Percentiles rank a stretch among this genome's conserved stretches.
Evolutionary conservation across 331 rosid species (phyloP).

Genomic region (Telfairia occidentalis): DNA sequence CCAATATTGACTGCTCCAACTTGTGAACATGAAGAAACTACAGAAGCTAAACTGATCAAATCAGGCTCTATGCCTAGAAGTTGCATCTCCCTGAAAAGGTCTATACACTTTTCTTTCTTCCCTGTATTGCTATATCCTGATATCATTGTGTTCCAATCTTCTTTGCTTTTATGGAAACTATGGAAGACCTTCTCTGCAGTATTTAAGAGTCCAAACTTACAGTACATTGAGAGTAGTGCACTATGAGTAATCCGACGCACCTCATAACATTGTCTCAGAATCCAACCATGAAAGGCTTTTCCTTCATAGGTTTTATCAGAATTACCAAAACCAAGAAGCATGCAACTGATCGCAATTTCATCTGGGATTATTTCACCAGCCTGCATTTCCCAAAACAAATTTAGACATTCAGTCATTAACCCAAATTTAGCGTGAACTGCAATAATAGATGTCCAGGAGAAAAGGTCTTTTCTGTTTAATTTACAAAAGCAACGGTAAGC

Average conservation of each 20-base stretch:
- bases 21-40: conserved; percentile 45
- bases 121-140: conserved; percentile 40
- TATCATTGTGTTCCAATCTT: conserved; percentile 51
- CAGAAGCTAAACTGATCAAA: conserved; percentile 31
- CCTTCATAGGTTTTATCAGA: conserved; percentile 26
- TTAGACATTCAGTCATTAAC: conserved; percentile 35
- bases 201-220: conserved; percentile 48
- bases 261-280: conserved; percentile 28
- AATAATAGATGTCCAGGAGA: conserved; percentile 59
- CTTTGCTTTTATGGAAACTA: conserved; percentile 14
- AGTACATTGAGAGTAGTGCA: conserved; percentile 53
- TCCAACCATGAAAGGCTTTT: conserved; percentile 57
- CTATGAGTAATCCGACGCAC: conserved; percentile 23
- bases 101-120: conserved; percentile 26
- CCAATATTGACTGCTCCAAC: conserved; percentile 35
- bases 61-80: conserved; percentile 29
- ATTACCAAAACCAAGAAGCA: conserved; percentile 51
- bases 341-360: conserved; percentile 43
- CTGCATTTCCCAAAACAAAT: conserved; percentile 46
- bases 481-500: conserved; percentile 40
- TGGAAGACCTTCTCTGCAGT: conserved; percentile 51
- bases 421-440: conserved; percentile 55
- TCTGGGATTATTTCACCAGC: conserved; percentile 33
- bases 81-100: conserved; percentile 48
- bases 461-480: conserved; percentile 36